Evolutionary conservation across 73 alveolate species (phyloP), one percentile per base, ranked within the genome.

Genomic region (Uronychia binucleata): DNA sequence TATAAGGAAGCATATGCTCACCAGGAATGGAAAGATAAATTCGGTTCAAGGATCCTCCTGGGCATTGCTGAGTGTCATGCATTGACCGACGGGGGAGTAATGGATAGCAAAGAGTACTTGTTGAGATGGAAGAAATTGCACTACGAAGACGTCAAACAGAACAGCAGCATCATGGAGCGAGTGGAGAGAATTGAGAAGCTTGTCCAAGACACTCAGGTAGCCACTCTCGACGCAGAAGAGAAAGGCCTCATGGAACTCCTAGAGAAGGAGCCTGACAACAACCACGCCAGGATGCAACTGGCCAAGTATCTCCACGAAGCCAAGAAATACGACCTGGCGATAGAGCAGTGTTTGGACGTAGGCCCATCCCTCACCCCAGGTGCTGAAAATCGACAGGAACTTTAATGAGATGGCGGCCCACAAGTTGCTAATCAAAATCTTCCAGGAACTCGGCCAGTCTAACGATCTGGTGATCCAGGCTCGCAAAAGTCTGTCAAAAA

Each of bases 361-460:
- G 26, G 34, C 13, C 26, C 13, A 11, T 74, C 34, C 30, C 0
- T 35, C 8, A 31, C 34, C 31, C 34, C 67, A 46, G 67, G 74
- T 91, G 14, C 32, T 91, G 1, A 30, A 78, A 30, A 87, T 91
- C 34, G 93, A 91, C 57, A 91, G 96, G 78, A 91, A 91, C 58
- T 91, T 92, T 92, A 84, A 91, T 31, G 67, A 79, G 33, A 86
- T 74, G 75, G 91, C 90, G 0, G 92, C 92, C 0, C 80, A 91
- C 59, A 81, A 87, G 27, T 82, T 82, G 29, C 60, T 91, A 0
- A 59, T 91, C 0, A 82, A 91, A 33, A 78, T 91, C 11, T 91
- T 91, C 74, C 30, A 57, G 14, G 60, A 80, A 33, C 77, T 91
- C 0, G 96, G 96, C 0, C 58, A 87, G 29, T 31, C 82, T 31